A percentile compares a stretch with the other conserved stretches of the same genome.
Conservation (phyloP, 306 rosid genomes). For the Betula pendula region DNA sequence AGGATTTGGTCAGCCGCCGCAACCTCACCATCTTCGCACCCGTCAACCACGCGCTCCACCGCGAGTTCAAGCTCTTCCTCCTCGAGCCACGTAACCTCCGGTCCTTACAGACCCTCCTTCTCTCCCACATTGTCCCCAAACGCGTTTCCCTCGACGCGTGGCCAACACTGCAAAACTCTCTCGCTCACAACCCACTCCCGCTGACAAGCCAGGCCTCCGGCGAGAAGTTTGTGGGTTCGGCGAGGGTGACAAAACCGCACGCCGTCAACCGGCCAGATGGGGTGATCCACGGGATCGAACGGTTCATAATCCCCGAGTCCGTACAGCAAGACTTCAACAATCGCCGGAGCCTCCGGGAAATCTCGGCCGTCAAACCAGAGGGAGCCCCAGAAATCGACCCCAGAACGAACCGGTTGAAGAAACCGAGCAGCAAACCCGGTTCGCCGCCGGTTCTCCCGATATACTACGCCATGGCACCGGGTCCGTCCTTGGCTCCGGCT, state of each 20-base stretch:
- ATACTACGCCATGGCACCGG: conserved; percentile 32
- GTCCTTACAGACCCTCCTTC: conserved; percentile 29
- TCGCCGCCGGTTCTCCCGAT: conserved; percentile 30
- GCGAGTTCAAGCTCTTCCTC: conserved; percentile 31
- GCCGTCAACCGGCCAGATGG: conserved; percentile 32
- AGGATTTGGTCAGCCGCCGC: conserved; percentile 26
- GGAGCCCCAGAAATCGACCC: conserved; percentile 41
- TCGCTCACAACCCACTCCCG: conserved; percentile 16
- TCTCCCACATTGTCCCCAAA: conserved; percentile 32
- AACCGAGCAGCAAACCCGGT: conserved; percentile 30
- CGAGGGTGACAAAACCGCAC: conserved; percentile 26
- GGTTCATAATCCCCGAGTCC: conserved; percentile 27
- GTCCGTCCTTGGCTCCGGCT: conserved; percentile 34
- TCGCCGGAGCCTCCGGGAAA: conserved; percentile 23
- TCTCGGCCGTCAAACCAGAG: conserved; percentile 33
- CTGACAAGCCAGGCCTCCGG: conserved; percentile 16
- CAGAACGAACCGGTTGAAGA: conserved; percentile 31
- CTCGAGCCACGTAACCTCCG: conserved; percentile 31
- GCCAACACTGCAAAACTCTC: conserved; percentile 18
- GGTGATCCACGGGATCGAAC: conserved; percentile 35
- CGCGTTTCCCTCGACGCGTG: conserved; percentile 23
- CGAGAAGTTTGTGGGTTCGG: conserved; percentile 27
- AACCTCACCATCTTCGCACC: conserved; percentile 36
- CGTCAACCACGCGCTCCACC: conserved; percentile 33
- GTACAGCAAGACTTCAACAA: conserved; percentile 33